A percentile compares a stretch with the other conserved stretches of the same genome.
Conservation (phyloP, 2,329 filamentous ascomycete genomes). For the Boeremia lycopersici region DNA sequence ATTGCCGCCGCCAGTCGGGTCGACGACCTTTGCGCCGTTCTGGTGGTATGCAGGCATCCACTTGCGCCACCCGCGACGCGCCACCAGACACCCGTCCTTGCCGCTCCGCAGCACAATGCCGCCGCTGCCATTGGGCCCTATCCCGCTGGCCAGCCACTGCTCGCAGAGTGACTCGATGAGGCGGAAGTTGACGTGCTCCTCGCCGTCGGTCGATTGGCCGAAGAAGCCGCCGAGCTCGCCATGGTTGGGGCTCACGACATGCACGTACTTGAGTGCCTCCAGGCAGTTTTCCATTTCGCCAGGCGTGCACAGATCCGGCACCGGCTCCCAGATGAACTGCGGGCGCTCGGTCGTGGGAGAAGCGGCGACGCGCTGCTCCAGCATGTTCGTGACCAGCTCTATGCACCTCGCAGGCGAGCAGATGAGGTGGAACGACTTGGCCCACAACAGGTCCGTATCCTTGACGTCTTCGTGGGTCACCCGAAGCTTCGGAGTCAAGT, state of each 20-base stretch:
- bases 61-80: constrained; percentile 47
- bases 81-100: constrained; percentile 70
- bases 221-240: constrained; percentile 88
- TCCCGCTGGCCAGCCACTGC: constrained; percentile 45
- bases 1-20: constrained; percentile 94
- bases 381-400: constrained; percentile 74
- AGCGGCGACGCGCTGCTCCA: constrained; percentile 55
- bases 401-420: constrained; percentile 80
- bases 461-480: constrained; percentile 74
- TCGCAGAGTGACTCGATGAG: constrained; percentile 50
- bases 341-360: constrained; percentile 51
- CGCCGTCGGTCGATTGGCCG: constrained; percentile 53
- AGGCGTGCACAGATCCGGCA: constrained; percentile 83
- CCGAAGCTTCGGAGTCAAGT: constrained; percentile 83
- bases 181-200: constrained; percentile 45
- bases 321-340: constrained; percentile 91
- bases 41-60: constrained; percentile 83
- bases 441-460: constrained; percentile 66
- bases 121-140: constrained; percentile 48
- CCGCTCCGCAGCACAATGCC: constrained; percentile 73
- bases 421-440: constrained; percentile 84
- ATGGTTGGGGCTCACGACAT: constrained; percentile 80
- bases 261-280: constrained; percentile 59
- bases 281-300: constrained; percentile 62
- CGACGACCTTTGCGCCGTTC: constrained; percentile 67